Evolutionary conservation across 371 early-diverging fungal species (phyloP).

Genomic region (Homolaphlyctis polyrhiza): DNA sequence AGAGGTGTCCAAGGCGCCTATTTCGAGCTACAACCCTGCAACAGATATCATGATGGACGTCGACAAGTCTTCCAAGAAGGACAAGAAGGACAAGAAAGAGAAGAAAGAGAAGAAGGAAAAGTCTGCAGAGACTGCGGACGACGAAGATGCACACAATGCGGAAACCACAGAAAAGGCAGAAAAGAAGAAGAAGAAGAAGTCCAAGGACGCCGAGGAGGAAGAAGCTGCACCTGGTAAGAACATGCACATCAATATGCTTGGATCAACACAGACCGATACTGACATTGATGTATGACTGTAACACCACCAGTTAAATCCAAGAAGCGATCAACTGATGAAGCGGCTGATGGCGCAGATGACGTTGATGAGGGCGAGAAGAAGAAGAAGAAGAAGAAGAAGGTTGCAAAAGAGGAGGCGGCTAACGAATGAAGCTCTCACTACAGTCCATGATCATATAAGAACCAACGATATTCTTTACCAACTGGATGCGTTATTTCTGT

Average conservation of each 20-base stretch:
- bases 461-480: no score
- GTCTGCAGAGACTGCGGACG: slow-evolving; percentile 24
- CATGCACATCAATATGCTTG: background rate
- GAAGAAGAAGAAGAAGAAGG: slow-evolving; percentile 18
- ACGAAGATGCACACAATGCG: slow-evolving; percentile 24
- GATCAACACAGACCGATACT: background rate
- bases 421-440: no score
- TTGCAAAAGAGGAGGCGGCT: no score
- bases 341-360: background rate
- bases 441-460: no score
- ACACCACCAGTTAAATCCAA: background rate
- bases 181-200: slow-evolving; percentile 55
- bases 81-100: slow-evolving; percentile 20
- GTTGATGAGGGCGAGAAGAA: slow-evolving; percentile 10
- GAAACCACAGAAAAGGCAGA: slow-evolving; percentile 14
- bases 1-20: slow-evolving; percentile 9
- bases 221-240: background rate
- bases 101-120: slow-evolving; percentile 16
- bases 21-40: slow-evolving; percentile 1
- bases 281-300: background rate
- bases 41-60: slow-evolving; percentile 22
- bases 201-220: slow-evolving; percentile 29
- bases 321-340: slow-evolving; percentile 8
- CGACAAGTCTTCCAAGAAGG: slow-evolving; percentile 8
- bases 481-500: no score